phyloP scores from a whole-genome alignment of 176 grass and related monocot genomes.

The Dactylis glomerata region DNA sequence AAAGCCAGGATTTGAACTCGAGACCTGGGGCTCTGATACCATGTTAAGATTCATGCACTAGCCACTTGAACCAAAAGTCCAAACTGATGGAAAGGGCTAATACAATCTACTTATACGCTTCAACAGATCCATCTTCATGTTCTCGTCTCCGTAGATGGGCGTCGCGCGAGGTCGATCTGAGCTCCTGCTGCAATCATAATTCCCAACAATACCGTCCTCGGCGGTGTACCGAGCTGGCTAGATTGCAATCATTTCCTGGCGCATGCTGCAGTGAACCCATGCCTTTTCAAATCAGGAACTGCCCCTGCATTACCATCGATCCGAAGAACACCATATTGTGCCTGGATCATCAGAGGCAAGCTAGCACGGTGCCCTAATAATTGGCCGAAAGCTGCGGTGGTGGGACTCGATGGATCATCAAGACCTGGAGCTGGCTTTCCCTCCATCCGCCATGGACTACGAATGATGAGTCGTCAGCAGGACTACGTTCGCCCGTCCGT shows the following conservation, averaged over 20 bases:
- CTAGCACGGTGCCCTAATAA: slow-evolving; percentile 45
- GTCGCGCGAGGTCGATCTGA: not conserved
- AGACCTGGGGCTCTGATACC: too few relatives aligned
- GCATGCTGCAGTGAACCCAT: slow-evolving; percentile 46
- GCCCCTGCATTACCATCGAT: slow-evolving; percentile 43
- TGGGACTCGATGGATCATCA: slow-evolving; percentile 3
- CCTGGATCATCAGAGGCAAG: slow-evolving; percentile 41
- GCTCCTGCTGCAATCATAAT: not conserved
- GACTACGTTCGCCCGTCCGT: not conserved
- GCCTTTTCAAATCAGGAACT: slow-evolving; percentile 39
- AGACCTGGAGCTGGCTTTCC: slow-evolving; percentile 20
- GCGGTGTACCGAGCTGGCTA: slow-evolving; percentile 5
- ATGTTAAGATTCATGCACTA: too few relatives aligned
- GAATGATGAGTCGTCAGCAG: slow-evolving; percentile 20
- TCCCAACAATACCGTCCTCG: not conserved
- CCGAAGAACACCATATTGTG: slow-evolving; percentile 47
- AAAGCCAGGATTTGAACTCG: too few relatives aligned
- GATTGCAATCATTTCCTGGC: slow-evolving; percentile 46
- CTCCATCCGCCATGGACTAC: slow-evolving; percentile 11
- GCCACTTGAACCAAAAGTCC: too few relatives aligned
- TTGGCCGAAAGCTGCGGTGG: slow-evolving; percentile 43
- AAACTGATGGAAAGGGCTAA: too few relatives aligned
- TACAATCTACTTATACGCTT: too few relatives aligned
- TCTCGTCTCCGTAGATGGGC: not conserved
- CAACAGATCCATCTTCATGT: not conserved